Base-by-base conservation (phyloP, 1,284 basidiomycete species). In the Inonotus obliquus region DNA sequence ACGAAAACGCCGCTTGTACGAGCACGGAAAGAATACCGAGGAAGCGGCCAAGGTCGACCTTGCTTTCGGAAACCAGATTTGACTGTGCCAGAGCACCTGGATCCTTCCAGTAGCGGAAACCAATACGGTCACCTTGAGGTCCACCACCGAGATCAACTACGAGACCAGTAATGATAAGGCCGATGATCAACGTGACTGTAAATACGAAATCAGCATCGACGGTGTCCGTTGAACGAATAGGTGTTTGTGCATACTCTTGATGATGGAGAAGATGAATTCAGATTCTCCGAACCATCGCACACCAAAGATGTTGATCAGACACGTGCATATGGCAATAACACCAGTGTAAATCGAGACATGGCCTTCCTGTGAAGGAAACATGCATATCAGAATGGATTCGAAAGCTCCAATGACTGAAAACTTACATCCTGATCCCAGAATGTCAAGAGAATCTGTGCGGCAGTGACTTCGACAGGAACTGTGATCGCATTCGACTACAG, bases 1-100 rank as follows among this genome's bases (percentile, higher is more conserved):
- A 91, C 1, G 89, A 91, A 79, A 92, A 95, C 1, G 86, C 88
- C 11, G 92, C 90, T 70, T 91, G 89, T 23, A 91, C 83, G 54
- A 92, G 73, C 25, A 86, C 85, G 60, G 76, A 79, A 58, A 91
- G 74, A 67, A 92, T 81, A 17, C 79, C 89, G 25, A 92, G 77
- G 77, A 88, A 92, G 23, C 83, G 78, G 67, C 87, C 86, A 1
- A 77, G 73, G 57, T 70, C 68, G 39, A 75, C 63, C 59, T 71
- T 66, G 48, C 77, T 79, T 3, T 72, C 73, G 61, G 63, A 38
- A 52, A 80, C 78, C 49, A 84, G 72, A 19, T 77, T 77, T 6
- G 79, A 76, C 29, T 78, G 69, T 17, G 72, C 74, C 57, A 90
- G 69, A 1, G 87, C 79, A 19, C 88, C 89, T 4, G 87, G 86